Evolutionary conservation across 306 rosid species (phyloP), one percentile per base, ranked within the genome.

Genomic region (Myrica gale): DNA sequence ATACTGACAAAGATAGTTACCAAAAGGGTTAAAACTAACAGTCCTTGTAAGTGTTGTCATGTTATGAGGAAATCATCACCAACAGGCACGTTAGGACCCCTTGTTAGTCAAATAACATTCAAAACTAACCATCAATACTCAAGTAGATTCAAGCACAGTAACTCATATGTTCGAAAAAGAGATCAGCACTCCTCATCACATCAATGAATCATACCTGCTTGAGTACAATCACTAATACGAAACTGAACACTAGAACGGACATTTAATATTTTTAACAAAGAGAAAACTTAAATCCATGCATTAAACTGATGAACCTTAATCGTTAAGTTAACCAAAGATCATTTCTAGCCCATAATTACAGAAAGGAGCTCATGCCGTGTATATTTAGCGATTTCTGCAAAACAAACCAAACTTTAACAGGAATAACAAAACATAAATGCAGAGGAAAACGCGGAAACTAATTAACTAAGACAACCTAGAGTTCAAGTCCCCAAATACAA

Each of bases 211-310:
- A 43, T 9, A 42, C 60, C 15, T 21, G 69, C 53, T 56, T 74
- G 42, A 76, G 53, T 76, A 42, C 60, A 56, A 55, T 71, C 3
- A 63, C 57, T 62, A 16, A 1, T 26, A 56, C 51, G 48, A 61
- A 75, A 39, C 58, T 26, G 32, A 26, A 26, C 32, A 1, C 32
- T 26, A 26, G 32, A 26, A 26, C 32, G 32, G 32, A 26, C 32
- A 1, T 26, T 26, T 26, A 26, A 26, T 26, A 26, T 26, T 4
- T 3, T 13, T 37, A 12, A 13, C 12, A 23, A 23, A 60, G 26
- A 58, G 5, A 20, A 17, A 16, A 54, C 6, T n/a, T 15, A 17
- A n/a, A 5, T 13, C 37, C 1, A 4, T 2, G 9, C 12, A 60
- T 17, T 5, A n/a, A 41, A 60, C 43, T 23, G 10, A n/a, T 60